A percentile compares a stretch with the other conserved stretches of the same genome.
These are phyloP conservation scores for Metschnikowia dekortorum DNA, from an alignment of 805 yeast genomes.

Conservation along the genomic window DNA sequence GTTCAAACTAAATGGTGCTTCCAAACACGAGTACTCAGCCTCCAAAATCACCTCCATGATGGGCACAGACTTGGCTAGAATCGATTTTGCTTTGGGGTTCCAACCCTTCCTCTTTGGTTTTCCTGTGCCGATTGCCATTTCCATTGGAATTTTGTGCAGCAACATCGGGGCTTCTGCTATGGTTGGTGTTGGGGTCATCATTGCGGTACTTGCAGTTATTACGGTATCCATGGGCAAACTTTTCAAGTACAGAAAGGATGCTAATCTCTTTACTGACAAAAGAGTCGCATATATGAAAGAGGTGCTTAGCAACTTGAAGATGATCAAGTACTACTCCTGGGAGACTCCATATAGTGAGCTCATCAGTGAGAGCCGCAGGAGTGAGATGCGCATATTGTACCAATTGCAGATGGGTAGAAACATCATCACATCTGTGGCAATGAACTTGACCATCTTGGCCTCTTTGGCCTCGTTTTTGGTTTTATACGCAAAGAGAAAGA, in stretches of 20 bases:
- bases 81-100: conserved; percentile 71
- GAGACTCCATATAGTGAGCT: conserved; percentile 68
- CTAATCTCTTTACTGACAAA: conserved; percentile 64
- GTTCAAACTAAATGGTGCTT: conserved; percentile 51
- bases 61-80: conserved; percentile 76
- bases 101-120: conserved; percentile 61
- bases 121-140: conserved; percentile 60
- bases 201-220: conserved; percentile 47
- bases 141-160: conserved; percentile 58
- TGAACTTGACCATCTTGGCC: conserved; percentile 64
- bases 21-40: conserved; percentile 57
- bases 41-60: conserved; percentile 73
- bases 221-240: conserved; percentile 46
- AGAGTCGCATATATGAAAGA: conserved; percentile 78
- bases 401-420: conserved; percentile 64
- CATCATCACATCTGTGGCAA: conserved; percentile 53
- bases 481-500: conserved; percentile 27
- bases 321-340: conserved; percentile 89
- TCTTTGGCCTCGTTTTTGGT: conserved; percentile 54
- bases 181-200: conserved; percentile 59
- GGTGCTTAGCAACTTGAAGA: conserved; percentile 68
- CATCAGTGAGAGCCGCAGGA: conserved; percentile 50
- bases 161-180: conserved; percentile 72
- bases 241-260: conserved; percentile 51
- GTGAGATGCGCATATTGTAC: conserved; percentile 60